These are phyloP conservation scores for Ustilago curta DNA, from an alignment of 1,284 basidiomycete genomes.

Conservation along the genomic window DNA sequence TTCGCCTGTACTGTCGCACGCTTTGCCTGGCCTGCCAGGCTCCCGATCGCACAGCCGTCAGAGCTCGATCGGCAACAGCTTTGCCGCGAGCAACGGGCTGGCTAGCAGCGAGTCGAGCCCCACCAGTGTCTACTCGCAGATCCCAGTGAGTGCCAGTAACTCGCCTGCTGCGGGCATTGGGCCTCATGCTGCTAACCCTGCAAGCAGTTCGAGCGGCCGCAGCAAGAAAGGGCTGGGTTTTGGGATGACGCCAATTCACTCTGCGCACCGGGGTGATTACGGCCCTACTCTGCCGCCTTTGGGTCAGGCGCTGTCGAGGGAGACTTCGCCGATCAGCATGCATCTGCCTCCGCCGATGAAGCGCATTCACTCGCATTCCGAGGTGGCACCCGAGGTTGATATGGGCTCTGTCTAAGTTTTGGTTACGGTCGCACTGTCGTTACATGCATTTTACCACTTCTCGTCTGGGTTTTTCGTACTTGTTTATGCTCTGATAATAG, in stretches of 20 bases:
- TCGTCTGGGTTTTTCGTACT: neutral
- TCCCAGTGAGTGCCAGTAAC: conserved; percentile 35
- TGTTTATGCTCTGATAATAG: neutral
- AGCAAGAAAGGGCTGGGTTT: conserved; percentile 35
- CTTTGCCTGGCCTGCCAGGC: conserved; percentile 21
- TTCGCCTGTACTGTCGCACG: conserved; percentile 41
- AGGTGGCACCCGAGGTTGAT: conserved; percentile 37
- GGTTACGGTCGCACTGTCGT: neutral
- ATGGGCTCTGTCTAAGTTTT: conserved; percentile 38
- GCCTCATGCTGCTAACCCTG: neutral
- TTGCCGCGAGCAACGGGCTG: conserved; percentile 23
- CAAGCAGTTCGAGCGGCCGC: conserved; percentile 1
- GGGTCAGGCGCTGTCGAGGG: conserved; percentile 43
- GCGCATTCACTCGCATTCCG: conserved; percentile 30
- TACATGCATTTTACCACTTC: neutral
- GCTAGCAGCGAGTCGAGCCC: conserved; percentile 51
- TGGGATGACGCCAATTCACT: conserved; percentile 54
- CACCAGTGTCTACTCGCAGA: conserved; percentile 44
- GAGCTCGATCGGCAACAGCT: conserved; percentile 50
- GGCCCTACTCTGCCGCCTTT: conserved; percentile 39
- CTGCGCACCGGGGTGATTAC: conserved; percentile 29
- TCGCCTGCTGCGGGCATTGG: conserved; percentile 41
- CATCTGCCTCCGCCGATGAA: conserved; percentile 49
- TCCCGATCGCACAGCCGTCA: conserved; percentile 53
- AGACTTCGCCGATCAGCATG: conserved; percentile 47